These are phyloP conservation scores for Apophysomyces variabilis DNA, from an alignment of 371 early-diverging fungal species.

Conservation along the genomic window DNA sequence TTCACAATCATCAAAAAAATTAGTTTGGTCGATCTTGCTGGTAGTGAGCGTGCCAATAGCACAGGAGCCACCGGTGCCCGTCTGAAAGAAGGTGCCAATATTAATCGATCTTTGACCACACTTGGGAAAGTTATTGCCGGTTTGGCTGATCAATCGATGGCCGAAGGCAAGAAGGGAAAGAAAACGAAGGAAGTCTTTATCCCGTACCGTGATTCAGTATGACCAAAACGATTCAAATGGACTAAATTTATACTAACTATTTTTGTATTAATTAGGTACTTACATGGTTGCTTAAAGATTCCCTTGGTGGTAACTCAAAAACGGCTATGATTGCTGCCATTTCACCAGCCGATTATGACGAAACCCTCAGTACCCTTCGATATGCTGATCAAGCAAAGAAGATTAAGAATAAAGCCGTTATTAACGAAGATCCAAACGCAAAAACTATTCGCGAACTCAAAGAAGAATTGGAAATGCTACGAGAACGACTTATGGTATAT, in stretches of 20 bases:
- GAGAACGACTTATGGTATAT: conserved; percentile 64
- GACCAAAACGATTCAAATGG: background rate
- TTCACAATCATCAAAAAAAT: background rate
- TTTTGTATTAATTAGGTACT: conserved; percentile 51
- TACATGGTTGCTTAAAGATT: conserved; percentile 95
- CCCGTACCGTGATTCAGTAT: conserved; percentile 88
- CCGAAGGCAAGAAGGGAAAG: conserved; percentile 54
- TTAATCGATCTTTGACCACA: conserved; percentile 95
- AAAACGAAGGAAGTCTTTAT: conserved; percentile 69
- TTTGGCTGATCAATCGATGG: conserved; percentile 78
- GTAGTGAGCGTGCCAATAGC: conserved; percentile 95
- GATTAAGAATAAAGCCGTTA: conserved; percentile 90
- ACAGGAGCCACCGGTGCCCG: conserved; percentile 96
- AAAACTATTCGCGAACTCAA: conserved; percentile 86
- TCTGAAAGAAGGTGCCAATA: conserved; percentile 98
- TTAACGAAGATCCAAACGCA: conserved; percentile 92
- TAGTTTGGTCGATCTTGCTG: conserved; percentile 88
- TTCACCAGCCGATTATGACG: conserved; percentile 82
- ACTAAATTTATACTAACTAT: conserved; percentile 1
- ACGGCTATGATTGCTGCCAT: conserved; percentile 94
- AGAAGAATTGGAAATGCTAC: conserved; percentile 78
- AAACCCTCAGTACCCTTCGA: conserved; percentile 93
- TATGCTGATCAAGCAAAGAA: conserved; percentile 95
- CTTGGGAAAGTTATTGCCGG: conserved; percentile 98
- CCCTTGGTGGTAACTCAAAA: conserved; percentile 92